phyloP scores from a whole-genome alignment of 768 basidiomycete genomes.

The Auriscalpium microsporum region DNA sequence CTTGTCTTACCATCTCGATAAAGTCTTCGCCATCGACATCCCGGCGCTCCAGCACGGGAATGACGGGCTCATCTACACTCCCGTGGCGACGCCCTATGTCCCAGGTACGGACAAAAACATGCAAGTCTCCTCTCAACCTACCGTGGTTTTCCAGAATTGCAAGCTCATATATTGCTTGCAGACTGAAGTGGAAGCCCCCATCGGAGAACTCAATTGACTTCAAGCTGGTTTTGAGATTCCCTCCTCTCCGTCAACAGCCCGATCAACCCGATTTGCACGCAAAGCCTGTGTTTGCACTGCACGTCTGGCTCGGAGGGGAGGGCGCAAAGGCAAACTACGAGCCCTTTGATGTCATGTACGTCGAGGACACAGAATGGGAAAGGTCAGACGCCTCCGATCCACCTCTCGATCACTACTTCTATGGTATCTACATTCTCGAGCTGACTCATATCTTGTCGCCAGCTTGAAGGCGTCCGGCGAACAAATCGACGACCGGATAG shows the following conservation, averaged over 20 bases:
- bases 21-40: conserved; percentile 78
- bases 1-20: conserved; percentile 78
- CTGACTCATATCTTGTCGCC: background rate
- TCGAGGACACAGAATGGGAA: conserved; percentile 92
- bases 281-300: conserved; percentile 79
- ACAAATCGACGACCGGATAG: conserved; percentile 87
- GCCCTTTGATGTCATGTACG: conserved; percentile 75
- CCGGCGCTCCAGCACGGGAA: conserved; percentile 83
- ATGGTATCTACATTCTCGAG: conserved; percentile 1
- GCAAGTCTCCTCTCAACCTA: conserved; percentile 36
- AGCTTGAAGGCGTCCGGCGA: conserved; percentile 82
- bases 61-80: conserved; percentile 96
- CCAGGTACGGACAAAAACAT: conserved; percentile 81
- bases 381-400: conserved; percentile 42
- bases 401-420: background rate
- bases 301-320: conserved; percentile 74
- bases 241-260: conserved; percentile 46
- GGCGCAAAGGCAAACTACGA: conserved; percentile 56
- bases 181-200: conserved; percentile 98
- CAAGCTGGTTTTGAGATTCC: conserved; percentile 91
- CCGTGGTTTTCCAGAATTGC: background rate
- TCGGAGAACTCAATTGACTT: conserved; percentile 98
- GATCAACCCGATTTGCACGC: conserved; percentile 67
- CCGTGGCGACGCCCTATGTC: conserved; percentile 73
- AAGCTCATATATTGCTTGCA: conserved; percentile 23